Percentiles rank a stretch among this genome's conserved stretches.
phyloP scores from a whole-genome alignment of 2,329 filamentous ascomycete genomes.

The Cordyceps cicadae region DNA sequence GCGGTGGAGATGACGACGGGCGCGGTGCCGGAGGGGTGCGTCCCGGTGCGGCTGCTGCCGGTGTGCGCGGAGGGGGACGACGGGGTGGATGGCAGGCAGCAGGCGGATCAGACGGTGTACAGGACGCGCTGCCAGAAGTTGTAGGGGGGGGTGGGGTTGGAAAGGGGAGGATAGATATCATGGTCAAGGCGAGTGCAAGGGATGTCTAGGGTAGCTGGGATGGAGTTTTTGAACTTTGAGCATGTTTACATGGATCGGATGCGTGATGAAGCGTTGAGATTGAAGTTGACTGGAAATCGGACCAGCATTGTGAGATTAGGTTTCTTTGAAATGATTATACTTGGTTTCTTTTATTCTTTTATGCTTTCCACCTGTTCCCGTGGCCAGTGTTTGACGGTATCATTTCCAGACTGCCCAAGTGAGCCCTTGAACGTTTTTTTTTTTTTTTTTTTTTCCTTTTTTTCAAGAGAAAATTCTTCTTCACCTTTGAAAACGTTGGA shows the following conservation, averaged over 20 bases:
- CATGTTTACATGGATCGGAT: background rate
- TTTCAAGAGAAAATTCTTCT: too few species aligned
- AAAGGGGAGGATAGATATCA: background rate
- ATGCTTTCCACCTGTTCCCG: too few species aligned
- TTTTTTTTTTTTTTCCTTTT: too few species aligned
- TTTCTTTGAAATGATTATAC: too few species aligned
- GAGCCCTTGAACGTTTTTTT: too few species aligned
- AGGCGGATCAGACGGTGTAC: background rate
- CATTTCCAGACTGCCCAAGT: too few species aligned
- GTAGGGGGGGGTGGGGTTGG: background rate
- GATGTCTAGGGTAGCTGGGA: background rate
- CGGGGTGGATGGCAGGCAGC: background rate
- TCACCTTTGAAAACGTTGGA: too few species aligned
- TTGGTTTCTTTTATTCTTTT: too few species aligned
- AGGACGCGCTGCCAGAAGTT: background rate
- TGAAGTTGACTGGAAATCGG: too few species aligned
- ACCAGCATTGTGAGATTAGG: too few species aligned
- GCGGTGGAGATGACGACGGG: constrained; percentile 3
- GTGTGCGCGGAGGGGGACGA: background rate
- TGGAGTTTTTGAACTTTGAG: background rate
- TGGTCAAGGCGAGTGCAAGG: background rate
- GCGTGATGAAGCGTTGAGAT: too few species aligned
- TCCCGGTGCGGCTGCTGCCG: constrained; percentile 1
- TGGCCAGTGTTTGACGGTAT: too few species aligned
- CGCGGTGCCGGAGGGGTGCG: background rate